Percentiles rank a stretch among this genome's conserved stretches.
phyloP scores from a whole-genome alignment of 257 asterid genomes.

The Ilex asprella region DNA sequence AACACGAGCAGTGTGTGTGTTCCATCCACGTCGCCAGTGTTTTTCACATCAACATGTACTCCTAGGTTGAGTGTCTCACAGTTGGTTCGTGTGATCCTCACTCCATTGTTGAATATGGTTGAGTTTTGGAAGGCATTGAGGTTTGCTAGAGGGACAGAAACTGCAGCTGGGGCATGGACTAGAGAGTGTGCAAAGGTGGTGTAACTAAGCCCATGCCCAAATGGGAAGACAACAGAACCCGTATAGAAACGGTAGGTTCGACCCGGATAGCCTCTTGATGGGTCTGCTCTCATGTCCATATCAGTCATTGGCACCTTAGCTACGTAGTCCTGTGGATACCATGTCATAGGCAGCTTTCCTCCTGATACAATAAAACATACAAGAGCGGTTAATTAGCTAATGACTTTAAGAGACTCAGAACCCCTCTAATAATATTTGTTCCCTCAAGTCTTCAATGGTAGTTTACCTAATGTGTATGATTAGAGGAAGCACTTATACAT shows the following conservation, averaged over 20 bases:
- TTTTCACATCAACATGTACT: slow-evolving; percentile 57
- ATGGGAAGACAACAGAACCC: slow-evolving; percentile 75
- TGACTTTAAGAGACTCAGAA: too few species aligned
- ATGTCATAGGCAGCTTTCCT: slow-evolving; percentile 83
- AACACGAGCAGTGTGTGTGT: slow-evolving; percentile 57
- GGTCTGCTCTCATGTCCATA: slow-evolving; percentile 77
- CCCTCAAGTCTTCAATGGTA: too few species aligned
- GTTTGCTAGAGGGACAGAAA: slow-evolving; percentile 33
- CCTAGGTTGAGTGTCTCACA: slow-evolving; percentile 45
- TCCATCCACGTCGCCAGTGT: slow-evolving; percentile 66
- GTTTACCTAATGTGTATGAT: too few species aligned
- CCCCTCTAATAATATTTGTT: too few species aligned
- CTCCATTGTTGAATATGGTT: slow-evolving; percentile 26
- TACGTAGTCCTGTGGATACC: slow-evolving; percentile 78
- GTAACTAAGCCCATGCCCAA: slow-evolving; percentile 73
- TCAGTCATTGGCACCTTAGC: slow-evolving; percentile 61
- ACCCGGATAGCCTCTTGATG: slow-evolving; percentile 75
- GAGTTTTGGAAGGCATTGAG: slow-evolving; percentile 24
- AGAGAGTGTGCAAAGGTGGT: slow-evolving; percentile 43
- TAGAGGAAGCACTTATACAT: too few species aligned
- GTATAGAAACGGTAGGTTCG: slow-evolving; percentile 76
- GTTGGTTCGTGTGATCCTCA: slow-evolving; percentile 53
- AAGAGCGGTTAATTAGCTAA: not conserved
- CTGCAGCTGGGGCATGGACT: slow-evolving; percentile 42
- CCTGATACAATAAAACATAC: slow-evolving; percentile 26